A percentile compares a stretch with the other conserved stretches of the same genome.
phyloP scores from a whole-genome alignment of 2,329 filamentous ascomycete genomes.

The Colletotrichum destructivum region DNA sequence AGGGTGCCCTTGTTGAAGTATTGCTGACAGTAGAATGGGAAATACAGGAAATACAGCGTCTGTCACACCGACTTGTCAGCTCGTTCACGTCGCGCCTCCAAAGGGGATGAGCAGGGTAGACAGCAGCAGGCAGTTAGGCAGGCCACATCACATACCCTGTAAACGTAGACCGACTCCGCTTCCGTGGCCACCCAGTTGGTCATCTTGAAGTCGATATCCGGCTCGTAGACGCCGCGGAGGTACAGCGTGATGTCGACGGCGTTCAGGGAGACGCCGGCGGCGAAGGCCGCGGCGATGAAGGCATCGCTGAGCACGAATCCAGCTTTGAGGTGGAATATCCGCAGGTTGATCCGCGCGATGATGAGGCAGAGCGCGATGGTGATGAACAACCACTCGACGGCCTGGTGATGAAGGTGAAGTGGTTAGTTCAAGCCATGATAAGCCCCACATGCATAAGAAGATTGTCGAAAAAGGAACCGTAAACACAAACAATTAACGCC shows the following conservation, averaged over 20 bases:
- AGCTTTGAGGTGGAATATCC: background rate
- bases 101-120: no score
- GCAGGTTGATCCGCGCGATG: background rate
- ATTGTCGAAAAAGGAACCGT: no score
- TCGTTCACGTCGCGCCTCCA: background rate
- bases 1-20: constrained; percentile 14
- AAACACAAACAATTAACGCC: background rate
- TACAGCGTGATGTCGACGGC: background rate
- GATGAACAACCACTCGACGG: constrained; percentile 2
- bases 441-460: no score
- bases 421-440: background rate
- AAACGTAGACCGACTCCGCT: background rate
- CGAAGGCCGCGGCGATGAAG: constrained; percentile 6
- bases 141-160: background rate
- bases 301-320: constrained; percentile 2
- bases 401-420: background rate
- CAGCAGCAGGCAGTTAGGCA: background rate
- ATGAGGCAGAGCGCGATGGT: background rate
- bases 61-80: background rate
- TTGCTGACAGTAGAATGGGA: background rate
- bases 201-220: background rate
- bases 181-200: background rate
- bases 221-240: background rate
- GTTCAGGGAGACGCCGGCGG: background rate
- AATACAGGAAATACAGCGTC: background rate